phyloP scores from a whole-genome alignment of 139 green algal genomes.

The Yamagishiella unicocca region DNA sequence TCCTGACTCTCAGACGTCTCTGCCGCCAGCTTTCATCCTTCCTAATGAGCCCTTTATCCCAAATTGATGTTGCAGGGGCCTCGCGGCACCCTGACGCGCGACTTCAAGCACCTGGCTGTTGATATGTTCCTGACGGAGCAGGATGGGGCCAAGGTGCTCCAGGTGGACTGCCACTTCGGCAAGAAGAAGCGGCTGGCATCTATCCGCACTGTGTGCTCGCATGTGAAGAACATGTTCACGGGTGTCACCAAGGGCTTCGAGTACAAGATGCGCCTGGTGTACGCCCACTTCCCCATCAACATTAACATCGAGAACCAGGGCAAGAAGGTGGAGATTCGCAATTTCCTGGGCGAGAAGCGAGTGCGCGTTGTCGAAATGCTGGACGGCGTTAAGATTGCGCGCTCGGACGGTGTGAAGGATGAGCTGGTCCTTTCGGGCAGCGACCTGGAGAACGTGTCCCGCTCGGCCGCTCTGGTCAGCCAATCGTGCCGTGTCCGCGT shows the following conservation, averaged over 20 bases:
- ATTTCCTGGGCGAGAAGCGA: slow-evolving; percentile 99
- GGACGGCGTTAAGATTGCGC: slow-evolving; percentile 83
- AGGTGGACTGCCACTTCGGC: slow-evolving; percentile 92
- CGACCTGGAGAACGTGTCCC: slow-evolving; percentile 95
- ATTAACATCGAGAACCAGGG: slow-evolving; percentile 92
- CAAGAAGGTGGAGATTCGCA: slow-evolving; percentile 93
- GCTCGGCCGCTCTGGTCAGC: slow-evolving; percentile 91
- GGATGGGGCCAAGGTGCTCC: slow-evolving; percentile 80
- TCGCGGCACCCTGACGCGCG: slow-evolving; percentile 76
- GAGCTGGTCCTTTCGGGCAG: slow-evolving; percentile 96
- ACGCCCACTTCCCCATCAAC: slow-evolving; percentile 99
- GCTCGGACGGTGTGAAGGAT: slow-evolving; percentile 95
- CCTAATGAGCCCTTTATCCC: neutral
- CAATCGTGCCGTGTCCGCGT: slow-evolving; percentile 84
- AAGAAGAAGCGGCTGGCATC: slow-evolving; percentile 92
- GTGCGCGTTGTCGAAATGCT: slow-evolving; percentile 96
- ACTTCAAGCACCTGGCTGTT: slow-evolving; percentile 92
- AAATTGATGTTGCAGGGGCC: slow-evolving; percentile 68
- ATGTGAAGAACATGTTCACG: slow-evolving; percentile 93
- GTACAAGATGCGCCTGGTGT: slow-evolving; percentile 97
- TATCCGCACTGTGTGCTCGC: slow-evolving; percentile 91
- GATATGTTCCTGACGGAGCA: slow-evolving; percentile 90
- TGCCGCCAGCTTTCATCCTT: slow-evolving; percentile 31
- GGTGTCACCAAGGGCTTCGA: slow-evolving; percentile 93
- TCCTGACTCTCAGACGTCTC: slow-evolving; percentile 3